Evolutionary conservation across 2,329 filamentous ascomycete genomes (phyloP).

Genomic region (Aspergillus awamori): DNA sequence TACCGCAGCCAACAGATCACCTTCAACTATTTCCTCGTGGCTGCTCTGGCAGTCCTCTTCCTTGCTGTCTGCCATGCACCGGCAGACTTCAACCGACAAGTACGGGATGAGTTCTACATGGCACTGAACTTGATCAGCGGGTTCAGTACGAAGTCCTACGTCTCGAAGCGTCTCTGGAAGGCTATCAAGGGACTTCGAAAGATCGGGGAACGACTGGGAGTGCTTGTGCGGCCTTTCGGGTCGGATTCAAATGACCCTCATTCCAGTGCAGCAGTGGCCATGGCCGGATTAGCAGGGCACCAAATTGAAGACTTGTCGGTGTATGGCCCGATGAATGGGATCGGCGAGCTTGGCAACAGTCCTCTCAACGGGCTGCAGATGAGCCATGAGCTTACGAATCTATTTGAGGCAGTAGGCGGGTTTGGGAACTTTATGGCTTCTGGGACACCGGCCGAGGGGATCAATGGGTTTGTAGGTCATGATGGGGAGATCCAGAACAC

Average conservation of each 20-base stretch:
- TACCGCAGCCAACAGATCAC: constrained; percentile 65
- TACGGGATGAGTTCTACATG: constrained; percentile 70
- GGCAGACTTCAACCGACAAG: constrained; percentile 60
- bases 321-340: constrained; percentile 45
- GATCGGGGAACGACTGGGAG: constrained; percentile 63
- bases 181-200: constrained; percentile 66
- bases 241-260: constrained; percentile 57
- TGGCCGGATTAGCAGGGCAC: constrained; percentile 67
- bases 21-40: constrained; percentile 69
- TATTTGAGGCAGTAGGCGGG: constrained; percentile 66
- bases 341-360: constrained; percentile 52
- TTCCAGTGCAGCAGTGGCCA: constrained; percentile 65
- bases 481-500: constrained; percentile 46
- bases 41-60: constrained; percentile 65
- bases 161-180: constrained; percentile 65
- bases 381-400: constrained; percentile 61
- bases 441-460: constrained; percentile 37
- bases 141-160: constrained; percentile 63
- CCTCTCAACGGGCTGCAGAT: constrained; percentile 63
- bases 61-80: constrained; percentile 67
- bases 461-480: constrained; percentile 42
- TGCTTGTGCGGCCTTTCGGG: constrained; percentile 46
- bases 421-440: constrained; percentile 47
- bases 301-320: constrained; percentile 60
- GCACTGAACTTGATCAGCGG: constrained; percentile 65